Conservation (phyloP, 2,329 filamentous ascomycete genomes). For the Clonostachys rhizophaga region DNA sequence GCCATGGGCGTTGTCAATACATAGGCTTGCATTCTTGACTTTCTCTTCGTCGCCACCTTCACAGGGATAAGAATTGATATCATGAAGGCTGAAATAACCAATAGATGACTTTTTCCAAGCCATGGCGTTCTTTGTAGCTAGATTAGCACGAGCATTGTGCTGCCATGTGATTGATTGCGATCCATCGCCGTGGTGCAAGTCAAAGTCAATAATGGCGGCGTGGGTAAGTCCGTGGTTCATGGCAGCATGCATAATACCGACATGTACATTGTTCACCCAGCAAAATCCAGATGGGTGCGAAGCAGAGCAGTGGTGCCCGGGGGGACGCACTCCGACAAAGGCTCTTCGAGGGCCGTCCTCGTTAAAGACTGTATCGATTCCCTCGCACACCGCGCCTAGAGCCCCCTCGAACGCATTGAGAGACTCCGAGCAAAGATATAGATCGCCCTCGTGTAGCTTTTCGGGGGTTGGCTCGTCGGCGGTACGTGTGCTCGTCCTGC, state of each 20-base stretch:
- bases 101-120: slow-evolving; percentile 80
- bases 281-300: slow-evolving; percentile 92
- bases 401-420: slow-evolving; percentile 85
- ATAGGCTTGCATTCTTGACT: slow-evolving; percentile 88
- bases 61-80: slow-evolving; percentile 98
- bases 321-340: slow-evolving; percentile 89
- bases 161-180: slow-evolving; percentile 92
- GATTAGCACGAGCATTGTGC: slow-evolving; percentile 67
- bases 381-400: slow-evolving; percentile 88
- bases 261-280: slow-evolving; percentile 98
- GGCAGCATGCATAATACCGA: slow-evolving; percentile 88
- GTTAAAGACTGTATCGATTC: slow-evolving; percentile 77
- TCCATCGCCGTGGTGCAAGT: slow-evolving; percentile 91
- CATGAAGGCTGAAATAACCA: slow-evolving; percentile 94
- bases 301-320: slow-evolving; percentile 92
- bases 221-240: slow-evolving; percentile 84
- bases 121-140: slow-evolving; percentile 64
- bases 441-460: slow-evolving; percentile 78
- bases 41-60: slow-evolving; percentile 92
- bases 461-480: slow-evolving; percentile 35
- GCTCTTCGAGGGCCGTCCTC: slow-evolving; percentile 63
- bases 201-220: slow-evolving; percentile 89
- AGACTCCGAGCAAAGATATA: slow-evolving; percentile 87
- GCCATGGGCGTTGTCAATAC: slow-evolving; percentile 89
- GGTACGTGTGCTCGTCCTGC: slow-evolving; percentile 33